Evolutionary conservation across 345 rosid genomes (phyloP).

Genomic region (Rhodamnia rubescens): DNA sequence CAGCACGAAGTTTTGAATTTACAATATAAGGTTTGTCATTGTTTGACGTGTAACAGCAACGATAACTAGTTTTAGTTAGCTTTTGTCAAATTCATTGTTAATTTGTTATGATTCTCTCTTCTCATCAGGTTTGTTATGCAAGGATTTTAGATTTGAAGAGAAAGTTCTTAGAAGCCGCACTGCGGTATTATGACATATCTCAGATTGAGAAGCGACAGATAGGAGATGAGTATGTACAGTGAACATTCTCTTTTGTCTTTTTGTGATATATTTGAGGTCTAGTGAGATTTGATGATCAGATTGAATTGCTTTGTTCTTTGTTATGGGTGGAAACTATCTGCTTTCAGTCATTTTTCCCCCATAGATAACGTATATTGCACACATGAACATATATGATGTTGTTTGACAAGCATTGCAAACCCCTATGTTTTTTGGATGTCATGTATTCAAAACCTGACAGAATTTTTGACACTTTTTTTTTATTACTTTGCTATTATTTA

Average conservation of each 20-base stretch:
- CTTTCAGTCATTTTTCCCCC: not conserved
- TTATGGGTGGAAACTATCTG: not conserved
- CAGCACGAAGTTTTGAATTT: conserved; percentile 86
- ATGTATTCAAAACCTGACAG: not conserved
- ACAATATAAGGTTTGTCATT: conserved; percentile 64
- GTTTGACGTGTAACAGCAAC: not conserved
- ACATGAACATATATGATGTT: not conserved
- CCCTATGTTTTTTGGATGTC: not conserved
- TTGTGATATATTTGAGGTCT: not conserved
- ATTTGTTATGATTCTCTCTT: not conserved
- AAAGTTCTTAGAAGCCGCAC: conserved; percentile 93
- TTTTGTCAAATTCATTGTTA: not conserved
- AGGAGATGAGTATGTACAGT: conserved; percentile 72
- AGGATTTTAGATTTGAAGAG: conserved; percentile 94
- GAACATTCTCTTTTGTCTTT: not conserved
- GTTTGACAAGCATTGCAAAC: not conserved
- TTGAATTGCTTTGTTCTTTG: not conserved
- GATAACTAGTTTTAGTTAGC: not conserved
- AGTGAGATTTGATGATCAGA: not conserved
- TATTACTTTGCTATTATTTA: not conserved
- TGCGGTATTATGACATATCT: conserved; percentile 85
- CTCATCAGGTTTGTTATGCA: conserved; percentile 80
- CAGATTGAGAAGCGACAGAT: conserved; percentile 92
- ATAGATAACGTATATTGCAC: not conserved
- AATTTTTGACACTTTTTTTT: not conserved